Percentiles rank a stretch among this genome's conserved stretches.
Evolutionary conservation across 257 asterid species (phyloP).

Genomic region (Fraxinus cuspidata): DNA sequence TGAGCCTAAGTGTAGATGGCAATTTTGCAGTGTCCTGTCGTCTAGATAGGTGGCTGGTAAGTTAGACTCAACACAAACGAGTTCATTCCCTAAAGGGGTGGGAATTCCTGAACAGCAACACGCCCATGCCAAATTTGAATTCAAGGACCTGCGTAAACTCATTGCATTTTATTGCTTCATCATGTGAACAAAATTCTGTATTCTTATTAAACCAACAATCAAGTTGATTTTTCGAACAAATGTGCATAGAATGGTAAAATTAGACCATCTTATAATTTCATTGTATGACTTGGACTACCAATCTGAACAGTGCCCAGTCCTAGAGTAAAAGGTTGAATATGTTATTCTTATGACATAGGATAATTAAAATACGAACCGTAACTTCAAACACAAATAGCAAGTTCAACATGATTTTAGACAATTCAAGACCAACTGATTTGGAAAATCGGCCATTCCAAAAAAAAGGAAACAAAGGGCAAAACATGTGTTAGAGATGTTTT

Average conservation of each 20-base stretch:
- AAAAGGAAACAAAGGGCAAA: background rate
- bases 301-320: background rate
- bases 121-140: background rate
- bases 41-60: background rate
- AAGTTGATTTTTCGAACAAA: background rate
- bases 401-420: background rate
- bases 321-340: background rate
- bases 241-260: background rate
- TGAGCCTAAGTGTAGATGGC: background rate
- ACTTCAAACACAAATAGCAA: conserved; percentile 3
- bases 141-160: background rate
- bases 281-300: background rate
- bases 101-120: background rate
- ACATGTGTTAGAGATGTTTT: background rate
- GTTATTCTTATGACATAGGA: background rate
- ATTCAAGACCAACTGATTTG: background rate
- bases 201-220: background rate
- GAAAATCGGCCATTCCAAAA: background rate
- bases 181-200: background rate
- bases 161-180: background rate
- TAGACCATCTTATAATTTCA: background rate
- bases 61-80: background rate
- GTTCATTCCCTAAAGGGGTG: background rate
- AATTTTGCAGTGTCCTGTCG: background rate
- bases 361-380: background rate